Evolutionary conservation across 441 rosid genomes (phyloP), one percentile per base, ranked within the genome.

Genomic region (Adansonia madagascariensis): DNA sequence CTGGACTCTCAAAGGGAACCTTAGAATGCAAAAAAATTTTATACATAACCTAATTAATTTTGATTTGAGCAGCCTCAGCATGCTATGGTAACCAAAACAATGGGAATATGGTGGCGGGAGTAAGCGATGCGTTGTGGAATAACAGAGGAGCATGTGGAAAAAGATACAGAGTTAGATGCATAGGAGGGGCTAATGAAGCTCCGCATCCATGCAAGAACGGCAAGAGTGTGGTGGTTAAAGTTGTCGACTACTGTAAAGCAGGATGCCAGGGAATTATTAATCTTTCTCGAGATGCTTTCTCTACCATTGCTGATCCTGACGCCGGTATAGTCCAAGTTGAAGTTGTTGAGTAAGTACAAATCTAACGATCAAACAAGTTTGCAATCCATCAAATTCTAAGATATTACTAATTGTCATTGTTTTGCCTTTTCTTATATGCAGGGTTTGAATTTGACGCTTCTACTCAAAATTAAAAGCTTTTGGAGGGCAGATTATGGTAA

Each of bases 221-320:
- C 14, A 0, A 4, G 8, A 74, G 66, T 27, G 86, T 85, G 9
- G 74, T 8, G 3, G 90, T 87, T 7, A 80, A n/a, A 10, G 85
- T 85, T 15, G 85, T 85, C 22, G 90, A 87, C 78, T 83, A 78
- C 1, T 87, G 89, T 15, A 24, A 44, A 31, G 76, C 77, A 17
- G 73, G 77, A 24, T 87, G 89, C 70, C 76, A 85, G 18, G 89
- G 88, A 71, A 46, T 71, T 35, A 78, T 87, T 57, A 85, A 85
- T 59, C 86, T 87, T 63, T 83, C 85, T 74, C 80, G 63, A 64
- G 82, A 81, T 15, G 89, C 89, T 77, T 87, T 87, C 17, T 53
- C 78, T 0, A 18, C 53, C 39, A 87, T 87, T 8, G 88, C 88
- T 65, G 76, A 87, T 80, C 17, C 62, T 44, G 4, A 63, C 27